These are phyloP conservation scores for Aspergillus fumigatus DNA, from an alignment of 2,329 filamentous ascomycete genomes.

Conservation along the genomic window DNA sequence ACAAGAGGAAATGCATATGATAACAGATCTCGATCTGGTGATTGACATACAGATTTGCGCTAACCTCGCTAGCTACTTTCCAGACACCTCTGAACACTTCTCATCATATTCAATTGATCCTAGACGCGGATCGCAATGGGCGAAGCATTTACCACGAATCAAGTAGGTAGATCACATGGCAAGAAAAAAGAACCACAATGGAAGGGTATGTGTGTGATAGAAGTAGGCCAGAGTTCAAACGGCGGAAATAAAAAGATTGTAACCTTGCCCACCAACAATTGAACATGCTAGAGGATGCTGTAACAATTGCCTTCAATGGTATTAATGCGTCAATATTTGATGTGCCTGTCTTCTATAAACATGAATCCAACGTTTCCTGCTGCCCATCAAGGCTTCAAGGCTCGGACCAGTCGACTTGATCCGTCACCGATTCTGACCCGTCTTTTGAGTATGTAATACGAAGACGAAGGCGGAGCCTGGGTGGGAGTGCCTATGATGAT, in stretches of 20 bases:
- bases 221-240: neutral
- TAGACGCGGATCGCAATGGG: neutral
- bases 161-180: no score
- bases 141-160: neutral
- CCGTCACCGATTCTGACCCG: constrained; percentile 66
- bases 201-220: neutral
- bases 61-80: no score
- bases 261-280: neutral
- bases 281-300: neutral
- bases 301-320: neutral
- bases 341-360: neutral
- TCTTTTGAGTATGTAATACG: constrained; percentile 76
- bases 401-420: constrained; percentile 97
- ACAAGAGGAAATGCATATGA: no score
- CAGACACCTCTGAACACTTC: no score
- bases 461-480: constrained; percentile 72
- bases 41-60: no score
- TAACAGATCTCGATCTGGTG: no score
- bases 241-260: neutral
- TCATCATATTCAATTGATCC: neutral
- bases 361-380: constrained; percentile 8
- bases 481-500: constrained; percentile 58
- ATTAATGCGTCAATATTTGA: neutral
- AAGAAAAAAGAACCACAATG: neutral
- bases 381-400: constrained; percentile 55